Base-by-base conservation (phyloP, 1,284 basidiomycete species). In the Cutaneotrichosporon cavernicola region DNA sequence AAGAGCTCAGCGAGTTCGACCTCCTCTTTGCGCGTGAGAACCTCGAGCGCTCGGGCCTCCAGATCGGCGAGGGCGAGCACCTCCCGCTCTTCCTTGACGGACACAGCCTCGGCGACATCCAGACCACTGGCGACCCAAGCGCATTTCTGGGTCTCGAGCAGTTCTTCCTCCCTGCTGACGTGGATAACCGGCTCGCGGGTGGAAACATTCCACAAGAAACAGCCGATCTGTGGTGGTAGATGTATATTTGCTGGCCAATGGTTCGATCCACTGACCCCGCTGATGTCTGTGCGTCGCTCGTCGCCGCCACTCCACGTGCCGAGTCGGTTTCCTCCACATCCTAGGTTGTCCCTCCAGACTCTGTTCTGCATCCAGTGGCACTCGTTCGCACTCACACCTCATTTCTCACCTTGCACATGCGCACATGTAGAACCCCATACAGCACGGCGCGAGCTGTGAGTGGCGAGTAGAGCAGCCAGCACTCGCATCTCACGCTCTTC, bases 41-140 rank as follows among this genome's bases (percentile, higher is more conserved):
- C 53, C 69, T 81, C 56, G 78, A 80, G 62, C 69, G 73, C 51
- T 77, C 78, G 2, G 80, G 80, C 1, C 67, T 81, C 22, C 66
- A 68, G 18, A 60, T 81, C 34, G 69, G 71, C 43, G 78, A 80
- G 40, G 76, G 77, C 18, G 74, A 77, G 62, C 72, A 77, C 43
- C 65, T 81, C 34, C 79, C 79, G 26, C 67, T 81, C 72, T 81
- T 80, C 70, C 66, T 81, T 10, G 78, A 81, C 59, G 80, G 79
- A 1, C 76, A 80, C 56, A 76, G 74, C 8, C 70, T 81, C 13
- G 80, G 80, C 2, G 67, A 67, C 34, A 66, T 64, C 8, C 56
- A 66, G 21, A 69, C 62, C 32, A 67, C 69, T 32, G 74, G 70
- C 5, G 78, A 78, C 59, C 75, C 74, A 58, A 73, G 75, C 3